Percentiles rank a stretch among this genome's conserved stretches.
phyloP scores from a whole-genome alignment of 2,329 filamentous ascomycete genomes.

The Fonsecaea pugnacius region DNA sequence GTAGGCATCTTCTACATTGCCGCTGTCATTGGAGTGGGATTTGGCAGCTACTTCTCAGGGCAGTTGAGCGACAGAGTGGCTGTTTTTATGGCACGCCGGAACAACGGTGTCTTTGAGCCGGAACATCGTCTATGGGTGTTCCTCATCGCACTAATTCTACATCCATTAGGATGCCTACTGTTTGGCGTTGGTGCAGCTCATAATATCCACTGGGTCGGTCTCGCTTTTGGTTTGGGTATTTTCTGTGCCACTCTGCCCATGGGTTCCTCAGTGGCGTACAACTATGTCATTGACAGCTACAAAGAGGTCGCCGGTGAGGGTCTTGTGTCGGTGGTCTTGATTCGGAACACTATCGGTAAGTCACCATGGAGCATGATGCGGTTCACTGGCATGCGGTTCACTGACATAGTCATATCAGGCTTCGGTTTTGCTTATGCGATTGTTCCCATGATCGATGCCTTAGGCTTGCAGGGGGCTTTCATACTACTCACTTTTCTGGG shows the following conservation, averaged over 20 bases:
- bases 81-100: conserved; percentile 30
- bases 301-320: conserved; percentile 55
- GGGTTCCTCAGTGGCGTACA: conserved; percentile 50
- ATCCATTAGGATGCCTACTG: conserved; percentile 52
- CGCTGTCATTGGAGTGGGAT: conserved; percentile 38
- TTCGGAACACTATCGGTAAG: conserved; percentile 48
- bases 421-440: no score
- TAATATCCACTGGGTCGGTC: conserved; percentile 54
- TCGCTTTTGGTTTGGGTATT: conserved; percentile 56
- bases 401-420: no score
- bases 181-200: conserved; percentile 59
- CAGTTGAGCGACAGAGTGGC: conserved; percentile 35
- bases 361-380: not conserved
- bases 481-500: no score
- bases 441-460: no score
- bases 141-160: conserved; percentile 42
- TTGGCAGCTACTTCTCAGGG: conserved; percentile 34
- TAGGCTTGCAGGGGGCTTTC: no score
- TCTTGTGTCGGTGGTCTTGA: conserved; percentile 55
- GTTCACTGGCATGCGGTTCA: no score
- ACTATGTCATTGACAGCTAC: conserved; percentile 56
- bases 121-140: conserved; percentile 37
- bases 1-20: conserved; percentile 40
- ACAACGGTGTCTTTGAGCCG: conserved; percentile 36
- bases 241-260: conserved; percentile 51